Evolutionary conservation across 495 filamentous ascomycete genomes (phyloP), one percentile per base, ranked within the genome.

Genomic region (Talaromyces ruber): DNA sequence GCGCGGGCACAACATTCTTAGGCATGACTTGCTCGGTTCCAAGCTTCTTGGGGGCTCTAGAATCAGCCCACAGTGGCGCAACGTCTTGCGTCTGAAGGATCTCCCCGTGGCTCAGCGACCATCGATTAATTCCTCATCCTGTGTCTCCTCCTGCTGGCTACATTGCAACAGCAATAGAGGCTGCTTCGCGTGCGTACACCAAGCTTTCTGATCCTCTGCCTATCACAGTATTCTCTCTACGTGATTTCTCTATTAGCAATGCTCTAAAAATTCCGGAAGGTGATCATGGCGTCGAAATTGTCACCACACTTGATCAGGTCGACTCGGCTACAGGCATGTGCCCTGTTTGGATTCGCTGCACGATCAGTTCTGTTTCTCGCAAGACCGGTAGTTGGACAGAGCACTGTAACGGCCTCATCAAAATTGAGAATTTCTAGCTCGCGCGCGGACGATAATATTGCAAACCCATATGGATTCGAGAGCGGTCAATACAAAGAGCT

Each of bases 101-200:
- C 66, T 75, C 0, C 79, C n/a, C 79, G 0, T 86, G 83, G 83
- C 58, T 82, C 7, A 55, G 64, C 4, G 79, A 82, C 55, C 82
- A 85, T 62, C 32, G 52, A 4, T 16, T 50, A 1, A 6, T 50
- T 50, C 45, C 45, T 12, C n/a, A 83, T 59, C 80, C 78, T 1
- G 68, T 78, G 11, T 61, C 58, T 25, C 70, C 74, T 51, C 61
- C 65, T 75, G 53, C 53, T 6, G 30, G 8, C 7, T 50, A 50
- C 45, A 50, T 73, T 9, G 50, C 45, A 50, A 66, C 70, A 62
- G 68, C 66, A 1, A 66, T 74, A 16, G 71, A 73, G 58, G 72
- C 69, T 9, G 22, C 61, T 21, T 29, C 29, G 12, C 70, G n/a
- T n/a, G 14, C 16, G n/a, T 21, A 50, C n/a, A 18, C 11, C 21